Conservation (phyloP, 805 yeast genomes). For the Candida bentonensis region DNA sequence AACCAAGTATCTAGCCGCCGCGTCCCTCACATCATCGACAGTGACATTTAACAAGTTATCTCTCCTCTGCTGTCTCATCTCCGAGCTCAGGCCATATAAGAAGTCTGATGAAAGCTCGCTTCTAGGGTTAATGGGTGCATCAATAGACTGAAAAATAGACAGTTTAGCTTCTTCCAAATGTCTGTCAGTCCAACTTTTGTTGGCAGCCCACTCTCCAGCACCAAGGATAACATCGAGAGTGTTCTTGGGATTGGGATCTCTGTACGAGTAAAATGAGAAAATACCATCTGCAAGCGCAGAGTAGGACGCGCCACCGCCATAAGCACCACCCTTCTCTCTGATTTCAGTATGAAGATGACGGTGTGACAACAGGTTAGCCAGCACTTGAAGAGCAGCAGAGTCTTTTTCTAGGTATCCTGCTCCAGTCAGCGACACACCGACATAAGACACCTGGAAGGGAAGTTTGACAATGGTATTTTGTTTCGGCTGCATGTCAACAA, state of each 20-base stretch:
- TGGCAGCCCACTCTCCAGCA: slow-evolving; percentile 35
- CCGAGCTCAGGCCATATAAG: slow-evolving; percentile 58
- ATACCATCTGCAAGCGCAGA: slow-evolving; percentile 72
- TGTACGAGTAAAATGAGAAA: slow-evolving; percentile 73
- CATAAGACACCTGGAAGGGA: slow-evolving; percentile 82
- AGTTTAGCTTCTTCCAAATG: slow-evolving; percentile 85
- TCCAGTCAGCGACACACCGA: slow-evolving; percentile 55
- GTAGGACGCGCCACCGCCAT: slow-evolving; percentile 88
- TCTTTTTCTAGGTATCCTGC: slow-evolving; percentile 54
- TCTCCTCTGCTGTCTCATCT: slow-evolving; percentile 69
- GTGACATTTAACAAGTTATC: slow-evolving; percentile 54
- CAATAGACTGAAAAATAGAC: slow-evolving; percentile 80
- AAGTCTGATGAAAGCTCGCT: slow-evolving; percentile 61
- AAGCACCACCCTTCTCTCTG: slow-evolving; percentile 94
- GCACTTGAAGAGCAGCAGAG: slow-evolving; percentile 73
- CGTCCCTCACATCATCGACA: slow-evolving; percentile 47
- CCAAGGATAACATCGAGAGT: slow-evolving; percentile 47
- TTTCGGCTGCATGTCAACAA: slow-evolving; percentile 1
- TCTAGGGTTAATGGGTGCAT: slow-evolving; percentile 74
- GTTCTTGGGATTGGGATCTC: slow-evolving; percentile 79
- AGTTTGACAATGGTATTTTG: slow-evolving; percentile 41
- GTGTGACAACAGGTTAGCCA: slow-evolving; percentile 68
- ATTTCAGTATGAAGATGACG: slow-evolving; percentile 78
- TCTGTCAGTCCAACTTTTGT: slow-evolving; percentile 37
- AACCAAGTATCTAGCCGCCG: slow-evolving; percentile 50